phyloP scores from a whole-genome alignment of 805 yeast genomes.

The Schizosaccharomyces osmophilus region DNA sequence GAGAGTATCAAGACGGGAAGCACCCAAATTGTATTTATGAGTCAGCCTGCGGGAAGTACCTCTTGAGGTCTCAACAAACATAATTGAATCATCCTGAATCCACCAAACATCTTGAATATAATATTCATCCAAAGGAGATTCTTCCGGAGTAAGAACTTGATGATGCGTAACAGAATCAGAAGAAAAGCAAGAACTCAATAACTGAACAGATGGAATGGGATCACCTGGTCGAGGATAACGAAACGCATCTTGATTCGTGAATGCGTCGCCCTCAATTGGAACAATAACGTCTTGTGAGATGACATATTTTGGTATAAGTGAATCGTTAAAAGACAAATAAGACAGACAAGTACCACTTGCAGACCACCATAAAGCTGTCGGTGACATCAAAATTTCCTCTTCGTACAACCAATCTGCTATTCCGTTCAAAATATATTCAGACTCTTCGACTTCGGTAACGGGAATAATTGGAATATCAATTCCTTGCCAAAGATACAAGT shows the following conservation, averaged over 20 bases:
- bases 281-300: constrained; percentile 23
- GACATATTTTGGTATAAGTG: constrained; percentile 46
- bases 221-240: constrained; percentile 67
- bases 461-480: not conserved
- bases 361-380: constrained; percentile 71
- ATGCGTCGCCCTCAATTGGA: too few species aligned
- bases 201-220: constrained; percentile 41
- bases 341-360: constrained; percentile 42
- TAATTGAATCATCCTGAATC: constrained; percentile 23
- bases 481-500: constrained; percentile 28
- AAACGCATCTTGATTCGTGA: not conserved
- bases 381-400: constrained; percentile 58
- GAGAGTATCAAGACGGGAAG: not conserved
- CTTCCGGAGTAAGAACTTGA: constrained; percentile 10
- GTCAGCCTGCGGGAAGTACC: not conserved
- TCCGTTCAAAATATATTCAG: constrained; percentile 47
- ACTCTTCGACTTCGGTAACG: constrained; percentile 45
- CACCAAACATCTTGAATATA: constrained; percentile 47
- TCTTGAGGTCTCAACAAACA: not conserved
- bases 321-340: constrained; percentile 45
- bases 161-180: not conserved
- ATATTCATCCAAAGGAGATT: constrained; percentile 13
- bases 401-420: constrained; percentile 90
- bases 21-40: not conserved
- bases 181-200: constrained; percentile 22